phyloP scores from a whole-genome alignment of 2,329 filamentous ascomycete genomes.

The Raffaelea deltoideospora region DNA sequence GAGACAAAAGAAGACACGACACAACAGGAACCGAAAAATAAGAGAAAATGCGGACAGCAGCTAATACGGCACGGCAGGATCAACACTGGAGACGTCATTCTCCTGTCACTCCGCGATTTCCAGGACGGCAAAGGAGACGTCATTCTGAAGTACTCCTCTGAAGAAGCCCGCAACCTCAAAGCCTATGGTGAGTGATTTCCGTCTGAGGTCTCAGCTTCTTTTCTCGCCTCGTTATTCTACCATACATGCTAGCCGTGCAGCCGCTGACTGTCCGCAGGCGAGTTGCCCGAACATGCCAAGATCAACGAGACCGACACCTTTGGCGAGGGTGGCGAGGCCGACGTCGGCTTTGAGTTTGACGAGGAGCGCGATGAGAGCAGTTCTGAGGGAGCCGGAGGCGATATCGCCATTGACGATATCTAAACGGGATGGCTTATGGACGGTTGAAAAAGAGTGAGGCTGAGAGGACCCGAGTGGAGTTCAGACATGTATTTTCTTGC shows the following conservation, averaged over 20 bases:
- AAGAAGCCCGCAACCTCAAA: conserved; percentile 90
- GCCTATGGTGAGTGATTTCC: conserved; percentile 42
- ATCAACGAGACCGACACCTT: conserved; percentile 99
- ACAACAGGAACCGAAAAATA: conserved; percentile 31
- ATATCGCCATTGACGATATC: conserved; percentile 88
- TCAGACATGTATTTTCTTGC: no score
- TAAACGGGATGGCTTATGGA: conserved; percentile 38
- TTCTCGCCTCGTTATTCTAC: not conserved
- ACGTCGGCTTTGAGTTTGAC: conserved; percentile 97
- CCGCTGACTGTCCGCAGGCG: conserved; percentile 33
- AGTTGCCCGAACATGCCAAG: conserved; percentile 93
- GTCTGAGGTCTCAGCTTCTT: no score
- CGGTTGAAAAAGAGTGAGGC: no score
- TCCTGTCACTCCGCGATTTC: conserved; percentile 66
- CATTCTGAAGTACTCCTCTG: conserved; percentile 88
- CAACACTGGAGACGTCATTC: conserved; percentile 90
- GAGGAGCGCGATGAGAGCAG: conserved; percentile 61
- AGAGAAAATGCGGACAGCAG: conserved; percentile 17
- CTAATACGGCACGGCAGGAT: conserved; percentile 23
- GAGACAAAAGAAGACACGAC: no score
- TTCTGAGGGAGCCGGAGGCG: conserved; percentile 35
- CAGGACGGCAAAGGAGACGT: conserved; percentile 86
- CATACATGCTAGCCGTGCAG: not conserved
- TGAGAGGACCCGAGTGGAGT: no score
- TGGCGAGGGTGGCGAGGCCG: conserved; percentile 81